Percentiles rank a stretch among this genome's conserved stretches.
phyloP scores from a whole-genome alignment of 192 early-diverging fungal genomes.

The Chytriomyces sp. region DNA sequence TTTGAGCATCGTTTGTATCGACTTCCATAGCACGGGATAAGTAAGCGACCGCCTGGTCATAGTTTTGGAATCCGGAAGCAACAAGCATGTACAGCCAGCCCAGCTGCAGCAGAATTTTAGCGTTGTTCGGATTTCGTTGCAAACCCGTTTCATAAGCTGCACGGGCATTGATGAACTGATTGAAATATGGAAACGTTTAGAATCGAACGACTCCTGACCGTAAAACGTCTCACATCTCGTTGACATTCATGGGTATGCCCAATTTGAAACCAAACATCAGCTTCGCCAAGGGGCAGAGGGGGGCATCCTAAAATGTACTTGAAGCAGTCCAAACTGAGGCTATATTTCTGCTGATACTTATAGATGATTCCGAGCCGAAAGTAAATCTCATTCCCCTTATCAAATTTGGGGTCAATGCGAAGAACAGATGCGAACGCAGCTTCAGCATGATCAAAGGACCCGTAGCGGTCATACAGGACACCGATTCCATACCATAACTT shows the following conservation, averaged over 20 bases:
- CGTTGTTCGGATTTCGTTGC: conserved; percentile 86
- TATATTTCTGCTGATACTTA: conserved; percentile 86
- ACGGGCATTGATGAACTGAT: conserved; percentile 67
- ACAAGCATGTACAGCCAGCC: conserved; percentile 96
- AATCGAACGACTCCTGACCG: conserved; percentile 6
- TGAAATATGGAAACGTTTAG: conserved; percentile 17
- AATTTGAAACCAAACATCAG: conserved; percentile 99
- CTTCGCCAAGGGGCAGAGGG: conserved; percentile 91
- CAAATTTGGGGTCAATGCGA: conserved; percentile 93
- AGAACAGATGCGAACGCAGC: conserved; percentile 95
- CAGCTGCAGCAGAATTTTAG: conserved; percentile 94
- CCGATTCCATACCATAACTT: conserved; percentile 99
- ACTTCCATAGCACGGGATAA: conserved; percentile 83
- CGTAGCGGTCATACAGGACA: conserved; percentile 96
- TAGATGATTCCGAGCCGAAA: conserved; percentile 98
- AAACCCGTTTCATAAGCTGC: conserved; percentile 94
- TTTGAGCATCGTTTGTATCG: conserved; percentile 80
- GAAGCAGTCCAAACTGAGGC: conserved; percentile 82
- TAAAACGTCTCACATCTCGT: conserved; percentile 72
- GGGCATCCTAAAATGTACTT: conserved; percentile 84
- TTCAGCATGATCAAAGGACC: conserved; percentile 94
- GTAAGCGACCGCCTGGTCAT: conserved; percentile 81
- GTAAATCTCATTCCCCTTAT: conserved; percentile 97
- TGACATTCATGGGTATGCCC: conserved; percentile 95
- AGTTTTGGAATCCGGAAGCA: conserved; percentile 80